A percentile compares a stretch with the other conserved stretches of the same genome.
Conservation (phyloP, 495 filamentous ascomycete species). For the Penicillium ochrochloron region DNA sequence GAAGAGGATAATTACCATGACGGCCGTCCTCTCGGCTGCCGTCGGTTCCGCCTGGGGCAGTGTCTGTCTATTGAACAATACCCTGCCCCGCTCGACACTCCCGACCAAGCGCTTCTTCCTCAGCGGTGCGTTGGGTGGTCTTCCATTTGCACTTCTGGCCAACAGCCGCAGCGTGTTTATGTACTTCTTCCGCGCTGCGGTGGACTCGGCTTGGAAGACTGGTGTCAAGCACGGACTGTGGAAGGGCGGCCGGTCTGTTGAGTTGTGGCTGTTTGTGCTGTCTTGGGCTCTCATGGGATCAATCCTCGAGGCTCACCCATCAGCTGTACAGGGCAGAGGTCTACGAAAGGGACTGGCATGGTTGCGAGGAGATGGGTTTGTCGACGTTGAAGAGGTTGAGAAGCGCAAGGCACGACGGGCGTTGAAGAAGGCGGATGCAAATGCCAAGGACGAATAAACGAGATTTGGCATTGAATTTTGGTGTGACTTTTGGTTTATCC, state of each 20-base stretch:
- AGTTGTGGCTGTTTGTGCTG: constrained; percentile 78
- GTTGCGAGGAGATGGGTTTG: constrained; percentile 72
- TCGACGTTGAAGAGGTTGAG: constrained; percentile 48
- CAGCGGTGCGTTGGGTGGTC: constrained; percentile 80
- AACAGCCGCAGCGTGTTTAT: constrained; percentile 68
- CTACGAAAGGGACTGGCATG: constrained; percentile 76
- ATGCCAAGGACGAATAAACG: constrained; percentile 15
- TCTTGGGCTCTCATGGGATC: constrained; percentile 77
- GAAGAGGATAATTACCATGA: constrained; percentile 65
- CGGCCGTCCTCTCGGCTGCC: constrained; percentile 74
- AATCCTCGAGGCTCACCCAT: constrained; percentile 73
- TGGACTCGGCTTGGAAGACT: constrained; percentile 88
- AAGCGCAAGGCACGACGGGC: constrained; percentile 40
- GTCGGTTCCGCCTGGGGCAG: constrained; percentile 84
- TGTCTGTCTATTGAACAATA: constrained; percentile 82
- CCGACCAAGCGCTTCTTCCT: constrained; percentile 85
- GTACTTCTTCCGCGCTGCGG: constrained; percentile 70
- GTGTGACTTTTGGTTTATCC: neutral
- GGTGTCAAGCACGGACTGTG: constrained; percentile 84
- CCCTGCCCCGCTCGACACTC: constrained; percentile 74
- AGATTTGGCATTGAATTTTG: neutral
- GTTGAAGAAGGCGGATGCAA: constrained; percentile 30
- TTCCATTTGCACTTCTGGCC: constrained; percentile 74
- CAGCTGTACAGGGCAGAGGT: constrained; percentile 66
- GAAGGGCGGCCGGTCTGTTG: constrained; percentile 77